Base-by-base conservation (phyloP, 345 rosid genomes). In the Euphorbia lathyris region DNA sequence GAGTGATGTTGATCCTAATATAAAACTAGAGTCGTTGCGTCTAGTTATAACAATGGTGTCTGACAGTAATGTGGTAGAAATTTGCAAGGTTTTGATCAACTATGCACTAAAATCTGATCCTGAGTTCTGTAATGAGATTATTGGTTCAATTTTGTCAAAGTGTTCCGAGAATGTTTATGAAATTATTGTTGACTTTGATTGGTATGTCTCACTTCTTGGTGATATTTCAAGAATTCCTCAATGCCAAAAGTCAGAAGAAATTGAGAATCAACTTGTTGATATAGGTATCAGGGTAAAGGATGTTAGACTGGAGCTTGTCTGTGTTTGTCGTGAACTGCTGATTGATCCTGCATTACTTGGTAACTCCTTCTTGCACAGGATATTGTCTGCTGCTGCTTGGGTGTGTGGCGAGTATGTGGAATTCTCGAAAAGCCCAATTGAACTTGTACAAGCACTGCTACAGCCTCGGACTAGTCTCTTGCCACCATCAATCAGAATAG, bases 321-420 rank as follows among this genome's bases (percentile, higher is more conserved):
- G 76, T 22, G 86, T 95, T 66, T 72, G 85, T 75, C 90, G 94
- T 68, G 86, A 84, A 38, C 78, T 95, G 78, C 79, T 95, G 50
- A 92, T 92, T 72, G 99, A 95, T 85, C 99, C 99, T 70, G 98
- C 99, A 30, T 86, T 95, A 76, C 97, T 95, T 71, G 97, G 97
- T 34, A 89, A 90, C 75, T 85, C 82, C 50, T 90, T 77, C 82
- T 75, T 92, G 88, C 88, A 87, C 70, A 82, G 87, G 20, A 80
- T 92, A 71, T 76, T 92, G 77, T 90, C 90, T 14, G 97, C 98
- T 70, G 93, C 98, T 76, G 94, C 99, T 59, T 95, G 99, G 98
- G 82, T 85, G 7, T 88, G 90, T 11, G 99, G 98, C 51, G 98
- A 92, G 63, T 95, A 87, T 74, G 87, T 90, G 66, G 86, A 89